Base-by-base conservation (phyloP, 306 rosid genomes). In the Gastrolobium villosum region DNA sequence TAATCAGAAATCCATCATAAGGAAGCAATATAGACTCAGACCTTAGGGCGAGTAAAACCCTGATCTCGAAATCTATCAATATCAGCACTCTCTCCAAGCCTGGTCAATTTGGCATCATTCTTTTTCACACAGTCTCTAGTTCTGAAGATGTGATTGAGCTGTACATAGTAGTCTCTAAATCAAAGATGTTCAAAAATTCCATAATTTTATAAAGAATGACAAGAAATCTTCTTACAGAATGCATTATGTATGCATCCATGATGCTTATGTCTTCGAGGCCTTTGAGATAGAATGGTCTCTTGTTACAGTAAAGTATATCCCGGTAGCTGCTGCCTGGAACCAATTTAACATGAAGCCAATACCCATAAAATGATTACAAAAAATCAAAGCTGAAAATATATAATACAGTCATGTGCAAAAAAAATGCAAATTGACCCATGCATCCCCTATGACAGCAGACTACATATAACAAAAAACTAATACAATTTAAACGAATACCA, bases 11-110 rank as follows among this genome's bases (percentile, higher is more conserved):
- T 6, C 28, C 53, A 15, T 26, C 59, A 35, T 15, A 70, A 56
- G 43, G 50, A 65, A 81, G 52, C 70, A 55, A 69, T 46, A 39
- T 61, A 77, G 69, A 37, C 43, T 57, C 81, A 84, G 79, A 94
- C 99, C 97, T 95, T 95, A 43, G 99, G 99, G 72, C 97, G 98
- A 65, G 97, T 89, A 89, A 89, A 95, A 30, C 99, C 98, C 67
- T 88, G 98, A 87, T 95, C 99, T 81, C 87, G 93, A 71, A 92
- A 83, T 72, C 69, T 86, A 68, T 79, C 94, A 69, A 28, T 87
- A 75, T 84, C 81, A 43, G 64, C 81, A 75, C 44, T 63, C 62
- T 88, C 94, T 75, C 72, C 81, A 83, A 75, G 79, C 83, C 84
- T 92, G 61, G 87, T 75, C 70, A 84, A 53, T 84, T 90, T 86